Base-by-base conservation (phyloP, 371 early-diverging fungal genomes). In the Syncephalastrum racemosum region DNA sequence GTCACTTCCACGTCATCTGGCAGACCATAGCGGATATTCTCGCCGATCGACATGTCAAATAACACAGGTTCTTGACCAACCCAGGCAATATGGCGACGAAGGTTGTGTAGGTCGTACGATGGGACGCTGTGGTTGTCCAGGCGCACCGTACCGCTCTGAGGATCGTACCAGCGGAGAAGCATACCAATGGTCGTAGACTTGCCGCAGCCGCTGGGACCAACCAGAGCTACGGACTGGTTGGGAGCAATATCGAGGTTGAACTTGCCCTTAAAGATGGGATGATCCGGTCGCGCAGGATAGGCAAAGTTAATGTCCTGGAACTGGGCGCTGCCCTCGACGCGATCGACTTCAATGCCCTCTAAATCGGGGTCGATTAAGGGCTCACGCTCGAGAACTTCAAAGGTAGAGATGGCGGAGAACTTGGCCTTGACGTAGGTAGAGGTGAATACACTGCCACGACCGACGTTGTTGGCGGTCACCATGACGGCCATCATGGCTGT, bases 21-120 rank as follows among this genome's bases (percentile, higher is more conserved):
- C 18, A 71, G 42, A 47, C 88, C 87, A 53, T 81, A 88, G 6
- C 68, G 67, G 44, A 95, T 84, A 70, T 95, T 96, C 4, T 93
- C 86, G 15, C 68, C 70, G 56, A 96, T 83, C 8, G 89, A 80
- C 58, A 82, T 73, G 63, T 82, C 83, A 66, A 93, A 91, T 46
- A 94, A 63, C 7, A 82, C 77, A n/a, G 92, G 91, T 48, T 93
- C 93, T 72, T 96, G 95, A 20, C 88, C 83, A 31, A 94, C 92
- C 43, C 90, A 75, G 14, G 84, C 82, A 59, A 94, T 80, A 20
- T 72, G 70, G 16, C 64, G 42, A 39, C 84, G 74, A 1, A 69
- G 60, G 46, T 81, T 75, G 22, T 68, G 63, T 25, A 88, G 60
- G 39, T 75, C 71, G 62, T 85, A 76, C 15, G 76, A 66, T 31